These are phyloP conservation scores for Fistulifera pelliculosa DNA, from an alignment of 108 stramenopile species.

Conservation along the genomic window DNA sequence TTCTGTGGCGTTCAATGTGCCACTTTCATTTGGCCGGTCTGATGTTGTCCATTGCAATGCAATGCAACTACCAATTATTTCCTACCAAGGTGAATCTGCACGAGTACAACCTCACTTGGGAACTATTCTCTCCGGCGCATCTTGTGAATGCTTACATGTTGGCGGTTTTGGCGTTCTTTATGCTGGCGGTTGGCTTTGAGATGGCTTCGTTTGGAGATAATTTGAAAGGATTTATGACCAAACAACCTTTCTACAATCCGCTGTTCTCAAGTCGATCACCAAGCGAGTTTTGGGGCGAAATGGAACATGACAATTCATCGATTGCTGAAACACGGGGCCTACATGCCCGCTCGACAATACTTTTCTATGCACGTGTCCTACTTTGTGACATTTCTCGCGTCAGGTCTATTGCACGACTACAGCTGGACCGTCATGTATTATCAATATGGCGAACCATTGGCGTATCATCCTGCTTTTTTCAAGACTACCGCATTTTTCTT, in stretches of 20 bases:
- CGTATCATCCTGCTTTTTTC: slow-evolving; percentile 23
- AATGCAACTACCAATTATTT: slow-evolving; percentile 27
- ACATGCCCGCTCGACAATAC: slow-evolving; percentile 22
- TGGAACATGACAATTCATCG: slow-evolving; percentile 42
- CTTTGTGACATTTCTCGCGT: slow-evolving; percentile 28
- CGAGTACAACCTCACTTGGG: background rate
- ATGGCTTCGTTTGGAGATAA: slow-evolving; percentile 1
- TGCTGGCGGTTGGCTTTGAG: slow-evolving; percentile 3
- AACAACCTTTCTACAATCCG: slow-evolving; percentile 1
- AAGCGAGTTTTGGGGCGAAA: slow-evolving; percentile 46
- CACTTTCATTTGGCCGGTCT: slow-evolving; percentile 19
- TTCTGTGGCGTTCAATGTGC: slow-evolving; percentile 7
- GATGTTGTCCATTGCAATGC: slow-evolving; percentile 16
- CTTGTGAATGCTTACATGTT: slow-evolving; percentile 12
- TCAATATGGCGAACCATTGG: slow-evolving; percentile 35
- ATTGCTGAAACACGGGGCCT: slow-evolving; percentile 30
- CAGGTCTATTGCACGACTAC: slow-evolving; percentile 50
- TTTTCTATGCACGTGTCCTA: slow-evolving; percentile 10
- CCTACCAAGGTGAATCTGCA: slow-evolving; percentile 13
- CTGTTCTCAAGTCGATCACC: slow-evolving; percentile 8
- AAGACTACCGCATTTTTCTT: slow-evolving; percentile 33
- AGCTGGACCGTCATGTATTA: slow-evolving; percentile 2
- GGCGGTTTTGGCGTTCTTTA: slow-evolving; percentile 6
- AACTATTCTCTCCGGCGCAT: slow-evolving; percentile 13
- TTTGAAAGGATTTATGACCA: background rate